These are phyloP conservation scores for Cutaneotrichosporon sp. DNA, from an alignment of 1,284 basidiomycete genomes.

Conservation along the genomic window DNA sequence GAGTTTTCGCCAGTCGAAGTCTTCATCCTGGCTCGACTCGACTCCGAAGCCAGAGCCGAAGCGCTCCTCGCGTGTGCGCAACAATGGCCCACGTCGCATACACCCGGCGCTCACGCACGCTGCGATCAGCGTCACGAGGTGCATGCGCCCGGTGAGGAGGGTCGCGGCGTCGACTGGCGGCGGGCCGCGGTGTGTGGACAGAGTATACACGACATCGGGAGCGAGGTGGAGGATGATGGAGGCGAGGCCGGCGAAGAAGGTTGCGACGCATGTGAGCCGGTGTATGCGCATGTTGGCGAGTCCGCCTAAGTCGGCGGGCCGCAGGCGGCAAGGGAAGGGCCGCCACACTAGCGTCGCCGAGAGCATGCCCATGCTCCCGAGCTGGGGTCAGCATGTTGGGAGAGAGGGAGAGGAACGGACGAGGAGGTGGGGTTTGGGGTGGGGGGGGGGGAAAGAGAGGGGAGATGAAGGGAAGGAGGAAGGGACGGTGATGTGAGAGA, in stretches of 20 bases:
- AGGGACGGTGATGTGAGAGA: not conserved
- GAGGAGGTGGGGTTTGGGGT: too few relatives aligned
- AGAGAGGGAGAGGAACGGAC: too few relatives aligned
- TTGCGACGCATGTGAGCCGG: slow-evolving; percentile 10
- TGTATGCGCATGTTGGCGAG: slow-evolving; percentile 24
- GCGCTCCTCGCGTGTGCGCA: slow-evolving; percentile 35
- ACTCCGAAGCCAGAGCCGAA: slow-evolving; percentile 45
- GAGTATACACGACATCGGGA: slow-evolving; percentile 37
- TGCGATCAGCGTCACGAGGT: slow-evolving; percentile 8
- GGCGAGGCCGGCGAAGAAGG: slow-evolving; percentile 18
- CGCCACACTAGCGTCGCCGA: slow-evolving; percentile 31
- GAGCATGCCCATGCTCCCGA: slow-evolving; percentile 12
- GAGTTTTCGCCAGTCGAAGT: slow-evolving; percentile 3
- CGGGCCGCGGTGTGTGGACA: slow-evolving; percentile 24
- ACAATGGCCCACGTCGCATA: slow-evolving; percentile 46
- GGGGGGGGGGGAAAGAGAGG: too few relatives aligned
- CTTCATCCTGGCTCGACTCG: slow-evolving; percentile 17
- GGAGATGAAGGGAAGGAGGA: not conserved
- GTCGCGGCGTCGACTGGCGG: slow-evolving; percentile 7
- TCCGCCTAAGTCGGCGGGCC: slow-evolving; percentile 21
- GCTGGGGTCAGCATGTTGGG: slow-evolving; percentile 6
- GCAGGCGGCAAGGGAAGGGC: slow-evolving; percentile 28
- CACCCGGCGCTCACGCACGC: slow-evolving; percentile 22
- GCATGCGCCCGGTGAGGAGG: slow-evolving; percentile 17
- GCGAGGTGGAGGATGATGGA: slow-evolving; percentile 15